Conservation (phyloP, 306 rosid genomes). For the Glycine soja region DNA sequence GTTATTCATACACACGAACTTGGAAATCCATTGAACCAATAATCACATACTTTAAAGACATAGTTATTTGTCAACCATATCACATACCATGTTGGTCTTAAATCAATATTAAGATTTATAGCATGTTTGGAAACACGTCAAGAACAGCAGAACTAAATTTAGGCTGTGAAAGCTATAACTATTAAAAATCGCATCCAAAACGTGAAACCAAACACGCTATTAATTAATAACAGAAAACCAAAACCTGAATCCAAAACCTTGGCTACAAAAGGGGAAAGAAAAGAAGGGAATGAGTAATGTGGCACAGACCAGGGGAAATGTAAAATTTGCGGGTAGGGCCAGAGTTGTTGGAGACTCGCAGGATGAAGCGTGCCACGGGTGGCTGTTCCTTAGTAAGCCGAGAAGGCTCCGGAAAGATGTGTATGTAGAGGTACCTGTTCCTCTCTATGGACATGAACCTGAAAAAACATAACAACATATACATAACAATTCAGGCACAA, state of each 20-base stretch:
- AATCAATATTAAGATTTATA: not conserved
- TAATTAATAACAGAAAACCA: not conserved
- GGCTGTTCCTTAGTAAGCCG: conserved; percentile 78
- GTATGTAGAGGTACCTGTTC: conserved; percentile 75
- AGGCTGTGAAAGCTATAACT: too few relatives aligned
- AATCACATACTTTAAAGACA: not conserved
- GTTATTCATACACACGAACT: not conserved
- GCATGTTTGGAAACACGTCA: too few relatives aligned
- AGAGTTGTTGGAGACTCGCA: conserved; percentile 60
- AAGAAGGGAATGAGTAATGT: not conserved
- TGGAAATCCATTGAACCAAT: not conserved
- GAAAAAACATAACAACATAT: not conserved
- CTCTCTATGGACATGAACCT: conserved; percentile 79
- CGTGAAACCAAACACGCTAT: too few relatives aligned
- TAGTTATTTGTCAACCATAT: not conserved
- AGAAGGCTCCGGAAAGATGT: conserved; percentile 79
- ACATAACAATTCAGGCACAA: not conserved
- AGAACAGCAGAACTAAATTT: too few relatives aligned
- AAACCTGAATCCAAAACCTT: not conserved
- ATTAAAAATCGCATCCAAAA: too few relatives aligned
- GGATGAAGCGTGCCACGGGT: conserved; percentile 79
- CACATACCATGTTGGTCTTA: not conserved
- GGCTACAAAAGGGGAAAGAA: not conserved
- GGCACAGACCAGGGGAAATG: conserved; percentile 67
- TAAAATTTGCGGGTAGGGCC: conserved; percentile 64